phyloP scores from a whole-genome alignment of 331 rosid species.

The Quercus lobata region DNA sequence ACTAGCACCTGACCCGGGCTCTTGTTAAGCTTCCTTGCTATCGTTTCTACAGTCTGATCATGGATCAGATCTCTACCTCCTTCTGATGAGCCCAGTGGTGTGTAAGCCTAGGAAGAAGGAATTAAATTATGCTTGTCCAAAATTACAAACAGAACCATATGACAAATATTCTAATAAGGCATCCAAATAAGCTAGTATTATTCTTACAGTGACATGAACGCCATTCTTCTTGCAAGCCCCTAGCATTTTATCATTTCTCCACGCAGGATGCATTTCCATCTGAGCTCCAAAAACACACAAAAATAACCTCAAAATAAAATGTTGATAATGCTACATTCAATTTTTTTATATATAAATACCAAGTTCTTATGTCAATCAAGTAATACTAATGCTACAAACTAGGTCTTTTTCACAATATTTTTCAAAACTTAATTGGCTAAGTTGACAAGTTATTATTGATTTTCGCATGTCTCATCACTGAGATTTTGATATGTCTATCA shows the following conservation, averaged over 20 bases:
- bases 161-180: background rate
- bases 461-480: too few relatives aligned
- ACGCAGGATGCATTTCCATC: slow-evolving; percentile 66
- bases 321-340: too few relatives aligned
- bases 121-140: background rate
- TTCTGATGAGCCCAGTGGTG: slow-evolving; percentile 45
- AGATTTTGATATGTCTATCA: too few relatives aligned
- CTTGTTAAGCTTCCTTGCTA: slow-evolving; percentile 45
- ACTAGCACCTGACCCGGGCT: slow-evolving; percentile 46
- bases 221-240: slow-evolving; percentile 46
- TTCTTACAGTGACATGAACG: slow-evolving; percentile 53
- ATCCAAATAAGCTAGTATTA: background rate
- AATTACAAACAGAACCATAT: background rate
- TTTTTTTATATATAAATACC: too few relatives aligned
- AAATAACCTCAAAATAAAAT: background rate
- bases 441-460: too few relatives aligned
- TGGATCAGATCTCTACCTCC: slow-evolving; percentile 45
- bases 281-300: background rate
- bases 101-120: slow-evolving; percentile 32
- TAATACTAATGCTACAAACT: too few relatives aligned
- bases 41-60: slow-evolving; percentile 38
- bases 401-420: too few relatives aligned
- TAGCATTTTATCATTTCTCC: slow-evolving; percentile 64
- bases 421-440: too few relatives aligned
- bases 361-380: background rate